A percentile compares a stretch with the other conserved stretches of the same genome.
Conservation (phyloP, 2,329 filamentous ascomycete genomes). For the Blastomyces gilchristii region DNA sequence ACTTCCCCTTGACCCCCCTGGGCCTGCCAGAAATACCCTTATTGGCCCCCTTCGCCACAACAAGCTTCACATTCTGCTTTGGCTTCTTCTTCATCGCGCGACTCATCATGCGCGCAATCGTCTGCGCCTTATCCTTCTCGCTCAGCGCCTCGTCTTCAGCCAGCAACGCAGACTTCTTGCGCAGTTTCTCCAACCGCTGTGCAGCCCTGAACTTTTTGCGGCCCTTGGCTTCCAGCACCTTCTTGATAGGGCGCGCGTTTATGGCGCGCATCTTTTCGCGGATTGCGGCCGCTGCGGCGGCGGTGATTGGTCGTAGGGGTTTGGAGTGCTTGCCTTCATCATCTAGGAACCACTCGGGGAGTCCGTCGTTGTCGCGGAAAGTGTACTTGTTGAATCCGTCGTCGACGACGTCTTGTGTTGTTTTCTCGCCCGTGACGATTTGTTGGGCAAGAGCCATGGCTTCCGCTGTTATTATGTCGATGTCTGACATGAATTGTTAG, state of each 20-base stretch:
- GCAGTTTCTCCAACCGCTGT: slow-evolving; percentile 81
- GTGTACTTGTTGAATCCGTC: slow-evolving; percentile 89
- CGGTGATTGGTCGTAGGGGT: slow-evolving; percentile 77
- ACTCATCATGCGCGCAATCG: slow-evolving; percentile 69
- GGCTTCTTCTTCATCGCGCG: slow-evolving; percentile 80
- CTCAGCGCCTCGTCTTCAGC: slow-evolving; percentile 84
- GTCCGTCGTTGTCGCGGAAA: slow-evolving; percentile 79
- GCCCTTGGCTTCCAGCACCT: slow-evolving; percentile 91
- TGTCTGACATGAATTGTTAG: slow-evolving; percentile 46
- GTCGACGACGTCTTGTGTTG: slow-evolving; percentile 68
- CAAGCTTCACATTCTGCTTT: slow-evolving; percentile 69
- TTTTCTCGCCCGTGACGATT: slow-evolving; percentile 76
- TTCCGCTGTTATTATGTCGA: slow-evolving; percentile 98
- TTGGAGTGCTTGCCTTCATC: slow-evolving; percentile 80
- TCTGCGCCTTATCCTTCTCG: slow-evolving; percentile 88
- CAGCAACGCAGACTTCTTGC: slow-evolving; percentile 90
- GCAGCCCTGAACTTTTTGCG: slow-evolving; percentile 95
- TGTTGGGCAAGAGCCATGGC: slow-evolving; percentile 95
- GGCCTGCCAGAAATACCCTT: slow-evolving; percentile 77
- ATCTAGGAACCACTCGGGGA: slow-evolving; percentile 97
- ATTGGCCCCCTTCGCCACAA: slow-evolving; percentile 78
- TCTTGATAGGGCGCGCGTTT: slow-evolving; percentile 96
- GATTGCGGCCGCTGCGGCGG: slow-evolving; percentile 80
- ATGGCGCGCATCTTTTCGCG: slow-evolving; percentile 87
- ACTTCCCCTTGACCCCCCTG: slow-evolving; percentile 85